Conservation (phyloP, 805 yeast genomes). For the Candida parachauliodes region DNA sequence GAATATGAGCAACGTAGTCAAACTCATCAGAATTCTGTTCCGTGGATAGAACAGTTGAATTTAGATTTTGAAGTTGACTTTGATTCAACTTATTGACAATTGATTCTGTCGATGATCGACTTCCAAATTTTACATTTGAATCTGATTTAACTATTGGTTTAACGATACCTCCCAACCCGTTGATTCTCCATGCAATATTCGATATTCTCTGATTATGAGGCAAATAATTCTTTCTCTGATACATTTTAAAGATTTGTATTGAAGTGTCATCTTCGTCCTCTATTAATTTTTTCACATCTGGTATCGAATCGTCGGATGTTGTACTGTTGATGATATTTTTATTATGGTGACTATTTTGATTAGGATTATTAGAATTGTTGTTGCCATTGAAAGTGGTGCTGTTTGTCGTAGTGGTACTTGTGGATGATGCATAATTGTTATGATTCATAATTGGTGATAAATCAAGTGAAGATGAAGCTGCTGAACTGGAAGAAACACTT, state of each 20-base stretch:
- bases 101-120: conserved; percentile 3
- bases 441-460: conserved; percentile 2
- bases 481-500: conserved; percentile 1
- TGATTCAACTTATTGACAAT: conserved; percentile 1
- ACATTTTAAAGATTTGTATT: conserved; percentile 37
- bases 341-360: no score
- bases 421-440: not conserved
- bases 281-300: conserved; percentile 8
- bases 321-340: not conserved
- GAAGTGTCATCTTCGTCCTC: conserved; percentile 34
- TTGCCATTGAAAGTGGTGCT: conserved; percentile 4
- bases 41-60: not conserved
- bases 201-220: conserved; percentile 41
- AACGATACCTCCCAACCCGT: conserved; percentile 11
- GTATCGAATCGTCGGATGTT: not conserved
- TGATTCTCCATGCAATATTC: conserved; percentile 45
- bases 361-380: not conserved
- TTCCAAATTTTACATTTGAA: conserved; percentile 6
- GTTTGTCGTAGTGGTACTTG: not conserved
- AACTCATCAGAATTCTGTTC: conserved; percentile 34
- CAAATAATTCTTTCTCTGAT: conserved; percentile 36
- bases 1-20: conserved; percentile 44
- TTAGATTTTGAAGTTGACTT: not conserved
- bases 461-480: conserved; percentile 1
- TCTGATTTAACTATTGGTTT: conserved; percentile 9